Conservation (phyloP, 2,329 filamentous ascomycete genomes). For the Xenoacremonium recifei region DNA sequence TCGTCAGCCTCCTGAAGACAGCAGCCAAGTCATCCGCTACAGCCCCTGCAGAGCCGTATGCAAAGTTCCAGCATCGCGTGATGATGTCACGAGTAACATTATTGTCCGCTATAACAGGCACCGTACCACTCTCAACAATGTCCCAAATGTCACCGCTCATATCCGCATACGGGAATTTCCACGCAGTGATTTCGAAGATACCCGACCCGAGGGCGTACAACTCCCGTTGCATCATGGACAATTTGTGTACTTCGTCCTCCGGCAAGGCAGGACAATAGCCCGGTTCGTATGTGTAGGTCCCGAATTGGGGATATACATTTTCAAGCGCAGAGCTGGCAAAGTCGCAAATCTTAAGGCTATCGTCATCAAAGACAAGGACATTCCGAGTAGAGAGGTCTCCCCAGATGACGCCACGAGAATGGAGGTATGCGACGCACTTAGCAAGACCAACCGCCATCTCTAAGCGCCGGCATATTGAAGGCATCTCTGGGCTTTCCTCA, state of each 20-base stretch:
- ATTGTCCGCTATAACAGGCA: slow-evolving; percentile 2
- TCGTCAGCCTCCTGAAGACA: slow-evolving; percentile 2
- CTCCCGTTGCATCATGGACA: slow-evolving; percentile 5
- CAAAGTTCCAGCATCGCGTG: slow-evolving; percentile 5
- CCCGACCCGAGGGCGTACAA: slow-evolving; percentile 7
- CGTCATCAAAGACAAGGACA: slow-evolving; percentile 5
- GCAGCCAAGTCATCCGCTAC: slow-evolving; percentile 3
- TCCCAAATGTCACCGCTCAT: slow-evolving; percentile 4
- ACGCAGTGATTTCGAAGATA: slow-evolving; percentile 5
- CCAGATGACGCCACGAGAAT: slow-evolving; percentile 1
- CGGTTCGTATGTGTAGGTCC: slow-evolving; percentile 7
- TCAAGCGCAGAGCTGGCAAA: background rate
- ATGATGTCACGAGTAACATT: slow-evolving; percentile 5
- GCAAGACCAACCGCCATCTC: slow-evolving; percentile 1
- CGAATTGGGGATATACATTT: slow-evolving; percentile 2
- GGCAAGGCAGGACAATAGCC: slow-evolving; percentile 6
- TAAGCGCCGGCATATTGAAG: slow-evolving; percentile 2
- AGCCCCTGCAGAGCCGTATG: slow-evolving; percentile 5
- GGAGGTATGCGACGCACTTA: slow-evolving; percentile 3
- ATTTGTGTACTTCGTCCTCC: slow-evolving; percentile 3
- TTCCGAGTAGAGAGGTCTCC: slow-evolving; percentile 7
- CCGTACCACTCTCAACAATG: slow-evolving; percentile 4
- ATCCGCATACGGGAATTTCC: slow-evolving; percentile 5
- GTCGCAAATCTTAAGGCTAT: slow-evolving; percentile 5
- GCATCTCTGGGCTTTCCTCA: slow-evolving; percentile 1